Percentiles rank a stretch among this genome's conserved stretches.
phyloP scores from a whole-genome alignment of 768 basidiomycete species.

The Suillus tomentosus region DNA sequence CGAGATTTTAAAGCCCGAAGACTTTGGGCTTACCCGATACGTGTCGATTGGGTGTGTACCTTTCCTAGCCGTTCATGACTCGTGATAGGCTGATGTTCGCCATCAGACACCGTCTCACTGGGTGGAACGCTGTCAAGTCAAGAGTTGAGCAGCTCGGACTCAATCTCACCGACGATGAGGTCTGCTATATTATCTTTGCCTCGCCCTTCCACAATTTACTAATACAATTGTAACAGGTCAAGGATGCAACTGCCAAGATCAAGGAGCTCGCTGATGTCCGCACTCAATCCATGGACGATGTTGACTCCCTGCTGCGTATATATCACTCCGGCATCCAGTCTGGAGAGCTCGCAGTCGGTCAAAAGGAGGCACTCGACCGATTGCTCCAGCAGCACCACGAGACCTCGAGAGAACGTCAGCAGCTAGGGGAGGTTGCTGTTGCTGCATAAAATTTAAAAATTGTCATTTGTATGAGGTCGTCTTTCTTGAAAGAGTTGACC shows the following conservation, averaged over 20 bases:
- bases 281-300: conserved; percentile 99
- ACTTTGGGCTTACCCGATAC: conserved; percentile 96
- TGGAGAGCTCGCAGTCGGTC: conserved; percentile 92
- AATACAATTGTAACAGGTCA: conserved; percentile 55
- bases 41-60: conserved; percentile 86
- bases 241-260: conserved; percentile 98
- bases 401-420: conserved; percentile 10
- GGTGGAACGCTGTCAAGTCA: conserved; percentile 99
- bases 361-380: conserved; percentile 87
- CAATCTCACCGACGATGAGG: conserved; percentile 87
- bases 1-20: conserved; percentile 98
- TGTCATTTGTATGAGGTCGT: not conserved
- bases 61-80: not conserved
- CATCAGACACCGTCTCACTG: conserved; percentile 85
- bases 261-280: conserved; percentile 99
- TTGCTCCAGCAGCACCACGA: conserved; percentile 79
- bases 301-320: conserved; percentile 93
- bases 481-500: conserved; percentile 1
- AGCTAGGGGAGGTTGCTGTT: conserved; percentile 15
- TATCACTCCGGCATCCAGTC: conserved; percentile 94
- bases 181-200: conserved; percentile 23
- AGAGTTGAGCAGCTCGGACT: conserved; percentile 97
- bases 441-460: conserved; percentile 1
- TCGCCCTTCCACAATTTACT: conserved; percentile 11
- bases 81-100: conserved; percentile 1